These are phyloP conservation scores for Breviolum minutum DNA, from an alignment of 73 alveolate genomes.

Conservation along the genomic window DNA sequence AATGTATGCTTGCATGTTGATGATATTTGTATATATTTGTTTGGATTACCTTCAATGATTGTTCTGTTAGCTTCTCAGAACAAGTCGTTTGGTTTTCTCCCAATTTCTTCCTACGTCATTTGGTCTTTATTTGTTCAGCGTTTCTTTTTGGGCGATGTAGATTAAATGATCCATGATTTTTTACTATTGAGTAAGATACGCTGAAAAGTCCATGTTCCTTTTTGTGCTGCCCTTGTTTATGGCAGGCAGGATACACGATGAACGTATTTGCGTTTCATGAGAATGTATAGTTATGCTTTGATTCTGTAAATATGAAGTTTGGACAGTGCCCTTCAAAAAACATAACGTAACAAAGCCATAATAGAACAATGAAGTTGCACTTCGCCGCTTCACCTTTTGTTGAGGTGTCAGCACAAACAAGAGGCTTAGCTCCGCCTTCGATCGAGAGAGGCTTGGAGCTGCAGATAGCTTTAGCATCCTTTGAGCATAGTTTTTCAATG, in stretches of 20 bases:
- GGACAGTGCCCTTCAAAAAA: neutral
- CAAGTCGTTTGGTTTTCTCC: too few species aligned
- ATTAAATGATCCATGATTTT: too few species aligned
- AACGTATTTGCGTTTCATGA: neutral
- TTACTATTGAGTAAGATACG: too few species aligned
- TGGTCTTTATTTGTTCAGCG: too few species aligned
- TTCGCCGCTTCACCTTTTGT: neutral
- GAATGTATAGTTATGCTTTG: neutral
- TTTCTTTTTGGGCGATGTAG: too few species aligned
- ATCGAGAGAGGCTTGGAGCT: too few species aligned
- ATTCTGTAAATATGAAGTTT: neutral
- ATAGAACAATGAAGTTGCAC: neutral
- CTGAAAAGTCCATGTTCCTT: neutral
- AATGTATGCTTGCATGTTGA: neutral
- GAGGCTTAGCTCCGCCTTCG: neutral
- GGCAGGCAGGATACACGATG: too few species aligned
- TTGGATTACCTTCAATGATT: too few species aligned
- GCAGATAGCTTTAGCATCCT: too few species aligned
- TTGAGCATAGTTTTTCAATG: neutral
- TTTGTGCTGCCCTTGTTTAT: too few species aligned
- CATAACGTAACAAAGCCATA: neutral
- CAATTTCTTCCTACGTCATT: too few species aligned
- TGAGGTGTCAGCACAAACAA: neutral
- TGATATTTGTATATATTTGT: neutral
- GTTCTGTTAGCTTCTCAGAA: too few species aligned